Base-by-base conservation (phyloP, 2,329 filamentous ascomycete genomes). In the Verticillium isaacii region DNA sequence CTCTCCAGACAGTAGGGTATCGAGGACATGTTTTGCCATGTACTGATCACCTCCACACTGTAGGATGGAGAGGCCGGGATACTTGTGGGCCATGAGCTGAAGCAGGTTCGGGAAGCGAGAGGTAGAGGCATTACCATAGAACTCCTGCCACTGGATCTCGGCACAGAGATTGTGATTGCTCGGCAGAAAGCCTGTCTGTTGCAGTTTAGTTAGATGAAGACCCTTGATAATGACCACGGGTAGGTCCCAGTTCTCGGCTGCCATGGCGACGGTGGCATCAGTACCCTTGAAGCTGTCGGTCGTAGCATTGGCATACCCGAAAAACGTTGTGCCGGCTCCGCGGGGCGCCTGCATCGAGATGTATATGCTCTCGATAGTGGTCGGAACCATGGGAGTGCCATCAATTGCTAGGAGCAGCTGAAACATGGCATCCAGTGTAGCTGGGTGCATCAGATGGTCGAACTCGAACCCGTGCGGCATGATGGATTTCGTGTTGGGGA, bases 401-500 rank as follows among this genome's bases (percentile, higher is more conserved):
- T 78, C 73, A 2, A 83, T 71, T 6, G 76, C 74, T 58, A 86
- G 79, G 1, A 82, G 73, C 0, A 78, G 77, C 60, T 87, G 85
- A 29, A 87, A 79, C 69, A 86, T 79, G 2, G 80, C 72, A 65
- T 87, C 85, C 14, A 87, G 73, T 0, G 84, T 85, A 4, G 81
- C 78, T 0, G 85, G 85, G 64, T 87, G 85, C n/a, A 87, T 77
- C 5, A 85, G 61, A 64, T 85, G 82, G 3, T 78, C 74, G 63
- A 79, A 85, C 67, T 86, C 83, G 59, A 80, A 85, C 15, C 77
- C 71, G 45, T 74, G 74, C 0, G 83, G 84, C 84, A 86, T 86
- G 55, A 73, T 76, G 2, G 78, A 72, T 65, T 72, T 79, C 2
- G 82, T 86, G 64, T 85, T 77, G 0, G 82, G 80, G 5, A 84